Conservation (phyloP, 139 green algal species). For the Auxenochlorella protothecoides region DNA sequence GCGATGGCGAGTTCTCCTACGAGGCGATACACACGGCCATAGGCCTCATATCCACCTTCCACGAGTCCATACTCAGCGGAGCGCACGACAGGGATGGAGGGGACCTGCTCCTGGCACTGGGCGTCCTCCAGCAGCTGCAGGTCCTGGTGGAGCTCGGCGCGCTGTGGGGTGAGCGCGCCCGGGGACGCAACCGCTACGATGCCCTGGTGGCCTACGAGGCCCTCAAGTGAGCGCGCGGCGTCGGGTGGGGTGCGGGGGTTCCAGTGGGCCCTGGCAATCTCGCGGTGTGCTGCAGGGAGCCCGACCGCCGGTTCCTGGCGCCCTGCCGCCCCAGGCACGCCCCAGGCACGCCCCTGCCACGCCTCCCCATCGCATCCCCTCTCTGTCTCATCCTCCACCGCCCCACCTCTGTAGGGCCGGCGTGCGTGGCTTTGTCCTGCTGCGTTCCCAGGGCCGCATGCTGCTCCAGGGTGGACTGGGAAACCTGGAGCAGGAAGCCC, state of each 20-base stretch:
- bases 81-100: background rate
- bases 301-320: no score
- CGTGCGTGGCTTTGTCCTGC: conserved; percentile 15
- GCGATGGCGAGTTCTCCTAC: conserved; percentile 25
- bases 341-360: no score
- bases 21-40: conserved; percentile 32
- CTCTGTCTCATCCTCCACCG: background rate
- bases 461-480: conserved; percentile 9
- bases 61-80: conserved; percentile 28
- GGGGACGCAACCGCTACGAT: conserved; percentile 18
- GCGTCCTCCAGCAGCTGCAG: conserved; percentile 31
- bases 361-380: no score
- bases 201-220: conserved; percentile 18
- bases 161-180: conserved; percentile 1
- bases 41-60: conserved; percentile 24
- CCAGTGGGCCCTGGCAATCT: no score
- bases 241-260: no score
- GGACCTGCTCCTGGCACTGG: conserved; percentile 20
- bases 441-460: conserved; percentile 3
- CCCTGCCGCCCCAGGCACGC: no score
- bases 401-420: conserved; percentile 15
- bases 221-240: conserved; percentile 24
- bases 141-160: conserved; percentile 38
- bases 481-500: conserved; percentile 3
- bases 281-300: no score